Conservation (phyloP, 2,329 filamentous ascomycete species). For the Colletotrichum aenigma region DNA sequence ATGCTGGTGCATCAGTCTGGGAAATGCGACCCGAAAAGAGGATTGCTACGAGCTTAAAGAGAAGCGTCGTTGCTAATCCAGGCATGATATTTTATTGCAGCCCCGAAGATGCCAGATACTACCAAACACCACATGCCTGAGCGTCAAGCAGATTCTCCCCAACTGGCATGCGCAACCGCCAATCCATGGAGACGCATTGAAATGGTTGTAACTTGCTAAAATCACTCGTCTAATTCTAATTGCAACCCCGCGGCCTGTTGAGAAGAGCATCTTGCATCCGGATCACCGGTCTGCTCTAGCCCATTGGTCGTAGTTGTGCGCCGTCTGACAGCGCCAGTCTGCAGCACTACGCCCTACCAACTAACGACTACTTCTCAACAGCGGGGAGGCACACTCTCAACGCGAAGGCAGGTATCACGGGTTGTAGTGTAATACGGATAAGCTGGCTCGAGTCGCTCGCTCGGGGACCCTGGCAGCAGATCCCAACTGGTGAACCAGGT, state of each 20-base stretch:
- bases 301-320: neutral
- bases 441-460: neutral
- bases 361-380: neutral
- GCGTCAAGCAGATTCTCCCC: neutral
- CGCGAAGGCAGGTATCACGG: neutral
- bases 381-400: neutral
- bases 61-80: neutral
- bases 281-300: neutral
- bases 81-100: neutral
- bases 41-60: neutral
- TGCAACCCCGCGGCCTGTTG: neutral
- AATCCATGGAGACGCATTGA: neutral
- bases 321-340: neutral
- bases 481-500: constrained; percentile 11
- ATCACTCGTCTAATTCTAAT: neutral
- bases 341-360: neutral
- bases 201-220: neutral
- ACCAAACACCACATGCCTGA: neutral
- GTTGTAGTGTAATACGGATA: neutral
- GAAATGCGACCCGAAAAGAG: neutral
- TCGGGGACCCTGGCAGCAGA: constrained; percentile 12
- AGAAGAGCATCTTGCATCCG: neutral
- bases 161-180: neutral
- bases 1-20: neutral
- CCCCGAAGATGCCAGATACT: neutral